Evolutionary conservation across 495 filamentous ascomycete species (phyloP).

Genomic region (Hamigera avellanea): DNA sequence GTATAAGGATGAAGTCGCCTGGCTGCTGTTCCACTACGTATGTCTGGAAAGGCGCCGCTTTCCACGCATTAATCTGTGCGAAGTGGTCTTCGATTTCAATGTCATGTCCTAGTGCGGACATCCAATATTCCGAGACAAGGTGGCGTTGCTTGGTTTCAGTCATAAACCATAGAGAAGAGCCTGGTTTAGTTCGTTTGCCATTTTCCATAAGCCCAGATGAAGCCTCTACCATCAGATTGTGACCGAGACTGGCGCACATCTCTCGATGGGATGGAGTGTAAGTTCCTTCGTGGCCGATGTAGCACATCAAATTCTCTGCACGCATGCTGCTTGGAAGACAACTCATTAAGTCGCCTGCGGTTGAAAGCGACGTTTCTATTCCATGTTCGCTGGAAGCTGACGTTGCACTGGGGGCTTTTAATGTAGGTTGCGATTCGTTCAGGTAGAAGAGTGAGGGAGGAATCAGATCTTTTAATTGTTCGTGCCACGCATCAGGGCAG

Average conservation of each 20-base stretch:
- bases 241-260: constrained; percentile 92
- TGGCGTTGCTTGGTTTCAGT: constrained; percentile 83
- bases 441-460: constrained; percentile 75
- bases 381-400: not conserved
- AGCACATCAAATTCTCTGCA: constrained; percentile 96
- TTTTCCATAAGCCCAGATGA: constrained; percentile 47
- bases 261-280: constrained; percentile 94
- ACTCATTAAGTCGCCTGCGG: constrained; percentile 86
- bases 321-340: constrained; percentile 75
- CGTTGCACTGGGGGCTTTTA: constrained; percentile 1
- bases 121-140: constrained; percentile 81
- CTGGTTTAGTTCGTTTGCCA: constrained; percentile 57
- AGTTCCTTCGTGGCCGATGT: constrained; percentile 93
- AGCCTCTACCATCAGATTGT: constrained; percentile 95
- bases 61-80: constrained; percentile 87
- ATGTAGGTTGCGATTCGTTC: constrained; percentile 47
- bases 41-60: constrained; percentile 79
- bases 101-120: constrained; percentile 83
- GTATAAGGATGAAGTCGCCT: constrained; percentile 93
- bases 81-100: constrained; percentile 95
- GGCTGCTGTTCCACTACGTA: constrained; percentile 85
- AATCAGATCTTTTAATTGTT: constrained; percentile 63
- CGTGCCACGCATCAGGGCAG: constrained; percentile 72
- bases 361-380: constrained; percentile 29
- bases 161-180: constrained; percentile 97